Conservation (phyloP, 2,329 filamentous ascomycete species). For the Aspergillus sp. region DNA sequence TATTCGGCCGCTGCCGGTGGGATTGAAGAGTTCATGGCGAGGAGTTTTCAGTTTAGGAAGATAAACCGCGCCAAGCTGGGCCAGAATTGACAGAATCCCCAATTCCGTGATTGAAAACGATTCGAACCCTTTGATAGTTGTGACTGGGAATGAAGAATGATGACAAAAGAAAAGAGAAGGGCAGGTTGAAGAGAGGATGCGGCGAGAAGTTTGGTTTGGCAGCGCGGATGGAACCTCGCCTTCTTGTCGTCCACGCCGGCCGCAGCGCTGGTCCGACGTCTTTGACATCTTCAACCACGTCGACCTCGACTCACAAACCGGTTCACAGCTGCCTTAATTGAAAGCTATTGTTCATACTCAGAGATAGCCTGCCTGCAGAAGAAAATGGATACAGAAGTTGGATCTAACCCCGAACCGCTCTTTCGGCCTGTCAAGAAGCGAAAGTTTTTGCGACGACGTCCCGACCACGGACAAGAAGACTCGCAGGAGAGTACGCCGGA, state of each 20-base stretch:
- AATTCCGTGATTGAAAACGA: too few relatives aligned
- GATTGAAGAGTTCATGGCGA: constrained; percentile 36
- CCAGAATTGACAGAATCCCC: background rate
- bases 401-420: constrained; percentile 22
- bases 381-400: constrained; percentile 22
- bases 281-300: background rate
- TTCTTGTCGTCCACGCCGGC: background rate
- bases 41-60: background rate
- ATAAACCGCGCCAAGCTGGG: too few relatives aligned
- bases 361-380: background rate
- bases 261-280: background rate
- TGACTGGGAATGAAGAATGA: background rate
- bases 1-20: constrained; percentile 42
- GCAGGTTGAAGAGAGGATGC: constrained; percentile 1
- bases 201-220: background rate
- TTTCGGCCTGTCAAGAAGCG: constrained; percentile 45
- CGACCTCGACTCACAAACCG: background rate
- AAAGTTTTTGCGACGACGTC: constrained; percentile 43
- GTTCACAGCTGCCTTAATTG: too few relatives aligned
- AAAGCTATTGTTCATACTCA: too few relatives aligned
- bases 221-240: background rate
- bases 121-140: too few relatives aligned
- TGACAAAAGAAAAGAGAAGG: background rate
- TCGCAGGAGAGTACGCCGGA: constrained; percentile 6
- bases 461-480: constrained; percentile 14